Evolutionary conservation across 495 filamentous ascomycete species (phyloP), one percentile per base, ranked within the genome.

Genomic region (Talaromyces borbonicus): DNA sequence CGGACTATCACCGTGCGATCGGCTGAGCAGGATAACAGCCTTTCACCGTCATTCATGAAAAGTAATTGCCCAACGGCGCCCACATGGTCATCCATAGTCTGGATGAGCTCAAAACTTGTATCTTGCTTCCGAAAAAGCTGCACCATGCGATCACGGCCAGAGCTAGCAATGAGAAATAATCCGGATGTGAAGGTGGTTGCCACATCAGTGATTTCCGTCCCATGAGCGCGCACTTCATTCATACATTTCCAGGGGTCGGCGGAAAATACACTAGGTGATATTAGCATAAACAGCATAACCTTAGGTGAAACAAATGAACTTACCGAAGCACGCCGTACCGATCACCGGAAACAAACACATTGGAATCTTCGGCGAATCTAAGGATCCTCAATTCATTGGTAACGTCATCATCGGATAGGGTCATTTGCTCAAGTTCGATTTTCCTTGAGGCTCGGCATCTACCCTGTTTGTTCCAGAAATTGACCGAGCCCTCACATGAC

Each of bases 1-100:
- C 89, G 78, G 11, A 93, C 67, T 23, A 90, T 75, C 30, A 94
- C 65, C 1, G 87, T 92, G 24, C 92, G 81, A 59, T 98, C 93
- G 16, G 87, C 73, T 19, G 92, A 95, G 55, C 83, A 86, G 6
- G 93, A 95, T 18, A 96, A 63, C 16, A 98, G 63, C 43, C 74
- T 81, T 52, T 84, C 67, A 15, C 80, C 82, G 47, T 79, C 65
- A 27, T 80, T 66, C 7, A 77, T 61, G 52, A 87, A 84, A 8
- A 80, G 56, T 23, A 88, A 52, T 18, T 78, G 69, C 18, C 64
- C 77, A 9, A 90, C 81, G 31, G 77, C 78, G 1, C 79, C 84
- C 14, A 83, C 80, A 57, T 90, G 85, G 30, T 90, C 85, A 49
- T 88, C 80, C 57, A 89, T 66, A 0, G 85, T 87, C 57, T 90